Base-by-base conservation (phyloP, 1,139 yeast genomes). In the Pichia norvegensis region DNA sequence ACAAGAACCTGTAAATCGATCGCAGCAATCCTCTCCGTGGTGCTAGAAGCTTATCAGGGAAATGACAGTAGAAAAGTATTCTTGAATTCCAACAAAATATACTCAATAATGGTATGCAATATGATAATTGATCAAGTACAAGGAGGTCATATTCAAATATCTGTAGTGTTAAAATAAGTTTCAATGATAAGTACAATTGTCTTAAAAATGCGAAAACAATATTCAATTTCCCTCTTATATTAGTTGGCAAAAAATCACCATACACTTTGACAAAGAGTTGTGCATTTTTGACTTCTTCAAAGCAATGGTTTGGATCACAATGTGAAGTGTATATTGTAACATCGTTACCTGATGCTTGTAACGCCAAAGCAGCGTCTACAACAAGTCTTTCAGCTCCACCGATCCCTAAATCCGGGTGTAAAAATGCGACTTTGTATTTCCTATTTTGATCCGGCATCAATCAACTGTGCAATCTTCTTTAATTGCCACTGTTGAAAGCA, bases 361-460 rank as follows among this genome's bases (percentile, higher is more conserved):
- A 68, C 0, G 96, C 96, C 3, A 87, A 70, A 0, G 97, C 98
- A 2, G 95, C 94, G 65, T 92, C 99, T 1, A 92, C 95, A 1
- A 92, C 90, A 23, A 94, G 72, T 49, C 99, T 70, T 63, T 92
- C 99, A 0, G 99, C 99, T 4, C 99, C 99, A 8, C 96, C 90
- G 49, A 92, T 92, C 0, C 98, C 98, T 45, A 92, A 68, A 66
- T 92, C 99, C 0, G 99, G 99, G 61, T 92, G 99, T 14, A 92
- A 68, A 58, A 92, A 87, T 4, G 97, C 97, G 38, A 90, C 74
- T 29, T 29, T 44, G 2, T 16, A 35, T 35, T 20, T 35, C n/a
- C 13, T 35, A 13, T 35, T 20, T 9, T 19, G 9, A 5, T 7
- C 13, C 5, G 37, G 8, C 37, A 35, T 35, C 14, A n/a, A n/a